Percentiles rank a stretch among this genome's conserved stretches.
These are phyloP conservation scores for Hypoxylon subgilvum DNA, from an alignment of 495 filamentous ascomycete species.

Conservation along the genomic window DNA sequence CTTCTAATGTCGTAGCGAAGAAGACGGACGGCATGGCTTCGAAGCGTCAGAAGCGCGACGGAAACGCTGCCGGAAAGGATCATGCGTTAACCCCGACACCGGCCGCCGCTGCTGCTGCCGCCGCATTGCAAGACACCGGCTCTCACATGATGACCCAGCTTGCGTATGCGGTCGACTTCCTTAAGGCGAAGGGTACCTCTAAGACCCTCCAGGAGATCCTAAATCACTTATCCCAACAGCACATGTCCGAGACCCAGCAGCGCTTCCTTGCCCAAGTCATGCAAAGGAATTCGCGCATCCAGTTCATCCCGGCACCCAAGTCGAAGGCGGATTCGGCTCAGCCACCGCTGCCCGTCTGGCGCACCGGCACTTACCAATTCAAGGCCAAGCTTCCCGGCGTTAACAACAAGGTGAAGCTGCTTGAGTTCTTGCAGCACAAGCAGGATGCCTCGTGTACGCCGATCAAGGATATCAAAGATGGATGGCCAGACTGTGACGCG, in stretches of 20 bases:
- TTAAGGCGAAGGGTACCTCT: slow-evolving; percentile 76
- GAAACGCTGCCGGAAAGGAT: slow-evolving; percentile 9
- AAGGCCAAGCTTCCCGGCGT: slow-evolving; percentile 80
- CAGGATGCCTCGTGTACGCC: slow-evolving; percentile 78
- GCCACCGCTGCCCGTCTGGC: slow-evolving; percentile 47
- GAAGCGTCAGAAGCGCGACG: slow-evolving; percentile 44
- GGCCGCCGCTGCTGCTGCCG: slow-evolving; percentile 51
- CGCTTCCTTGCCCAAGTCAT: slow-evolving; percentile 54
- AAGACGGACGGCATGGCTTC: slow-evolving; percentile 30
- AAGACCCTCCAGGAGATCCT: slow-evolving; percentile 76
- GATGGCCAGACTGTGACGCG: slow-evolving; percentile 83
- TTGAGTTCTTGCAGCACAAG: slow-evolving; percentile 78
- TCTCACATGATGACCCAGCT: slow-evolving; percentile 83
- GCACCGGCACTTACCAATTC: slow-evolving; percentile 73
- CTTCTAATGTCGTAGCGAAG: slow-evolving; percentile 5
- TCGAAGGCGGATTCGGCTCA: slow-evolving; percentile 55
- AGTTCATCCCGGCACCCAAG: slow-evolving; percentile 66
- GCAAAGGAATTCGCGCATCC: slow-evolving; percentile 70
- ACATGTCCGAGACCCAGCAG: slow-evolving; percentile 51
- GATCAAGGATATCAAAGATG: slow-evolving; percentile 90
- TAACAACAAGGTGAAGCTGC: slow-evolving; percentile 71
- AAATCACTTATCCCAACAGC: slow-evolving; percentile 72
- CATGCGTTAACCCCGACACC: slow-evolving; percentile 55
- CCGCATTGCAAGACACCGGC: slow-evolving; percentile 73
- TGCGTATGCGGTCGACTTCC: slow-evolving; percentile 78